A percentile compares a stretch with the other conserved stretches of the same genome.
Conservation (phyloP, 495 filamentous ascomycete species). For the Xylaria telfairii region DNA sequence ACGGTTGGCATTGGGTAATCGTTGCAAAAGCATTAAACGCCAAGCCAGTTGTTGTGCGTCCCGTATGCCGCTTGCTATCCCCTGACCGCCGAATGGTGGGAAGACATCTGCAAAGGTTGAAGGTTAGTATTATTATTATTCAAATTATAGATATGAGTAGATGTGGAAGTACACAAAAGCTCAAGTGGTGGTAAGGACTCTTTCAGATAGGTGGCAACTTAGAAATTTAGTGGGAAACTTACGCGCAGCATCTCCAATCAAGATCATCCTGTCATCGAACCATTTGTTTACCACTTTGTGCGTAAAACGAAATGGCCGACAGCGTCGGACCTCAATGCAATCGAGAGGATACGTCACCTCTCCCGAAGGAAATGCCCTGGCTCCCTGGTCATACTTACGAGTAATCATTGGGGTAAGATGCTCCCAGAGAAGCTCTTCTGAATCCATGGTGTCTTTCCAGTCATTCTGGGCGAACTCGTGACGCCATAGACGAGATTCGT, state of each 20-base stretch:
- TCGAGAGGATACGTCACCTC: conserved; percentile 53
- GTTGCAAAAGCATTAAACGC: conserved; percentile 52
- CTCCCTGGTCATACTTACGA: conserved; percentile 25
- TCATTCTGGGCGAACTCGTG: conserved; percentile 53
- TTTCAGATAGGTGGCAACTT: no score
- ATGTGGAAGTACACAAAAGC: background rate
- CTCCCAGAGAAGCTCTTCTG: conserved; percentile 37
- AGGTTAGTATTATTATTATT: conserved; percentile 17
- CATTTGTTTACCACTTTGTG: conserved; percentile 59
- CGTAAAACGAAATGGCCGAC: conserved; percentile 56
- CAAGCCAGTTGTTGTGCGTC: conserved; percentile 51
- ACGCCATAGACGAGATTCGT: conserved; percentile 52
- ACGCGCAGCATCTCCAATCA: conserved; percentile 58
- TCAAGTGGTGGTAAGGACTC: background rate
- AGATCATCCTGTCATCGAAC: conserved; percentile 50
- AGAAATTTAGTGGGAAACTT: background rate
- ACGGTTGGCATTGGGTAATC: conserved; percentile 22
- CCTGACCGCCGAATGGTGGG: conserved; percentile 62
- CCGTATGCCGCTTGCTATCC: conserved; percentile 54
- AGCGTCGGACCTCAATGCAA: conserved; percentile 57
- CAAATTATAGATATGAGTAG: background rate
- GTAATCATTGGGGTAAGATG: conserved; percentile 41
- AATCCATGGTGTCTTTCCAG: conserved; percentile 37
- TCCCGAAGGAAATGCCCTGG: conserved; percentile 25
- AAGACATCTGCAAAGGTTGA: conserved; percentile 50